Percentiles rank a stretch among this genome's conserved stretches.
These are phyloP conservation scores for Elongisporangium senticosum DNA, from an alignment of 352 stramenopile species.

Conservation along the genomic window DNA sequence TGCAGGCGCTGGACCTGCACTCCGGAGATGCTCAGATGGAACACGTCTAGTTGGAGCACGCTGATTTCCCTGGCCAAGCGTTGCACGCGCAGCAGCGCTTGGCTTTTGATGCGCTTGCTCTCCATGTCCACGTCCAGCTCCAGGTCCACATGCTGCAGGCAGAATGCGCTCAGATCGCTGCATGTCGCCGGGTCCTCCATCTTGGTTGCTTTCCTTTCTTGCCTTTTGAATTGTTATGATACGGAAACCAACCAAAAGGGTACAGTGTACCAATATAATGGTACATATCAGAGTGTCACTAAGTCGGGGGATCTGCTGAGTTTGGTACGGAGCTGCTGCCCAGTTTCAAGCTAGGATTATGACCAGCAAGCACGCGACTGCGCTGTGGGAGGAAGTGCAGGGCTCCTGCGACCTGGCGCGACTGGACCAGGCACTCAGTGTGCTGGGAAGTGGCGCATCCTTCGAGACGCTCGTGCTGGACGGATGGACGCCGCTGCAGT, in stretches of 20 bases:
- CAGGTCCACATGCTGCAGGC: slow-evolving; percentile 45
- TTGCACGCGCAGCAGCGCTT: slow-evolving; percentile 32
- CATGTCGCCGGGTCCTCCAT: slow-evolving; percentile 64
- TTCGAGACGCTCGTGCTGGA: slow-evolving; percentile 32
- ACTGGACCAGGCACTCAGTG: slow-evolving; percentile 28
- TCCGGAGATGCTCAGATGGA: slow-evolving; percentile 47
- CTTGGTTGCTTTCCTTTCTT: slow-evolving; percentile 2
- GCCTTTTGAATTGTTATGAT: slow-evolving; percentile 1
- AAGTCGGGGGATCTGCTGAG: background rate
- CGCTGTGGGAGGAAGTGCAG: slow-evolving; percentile 71
- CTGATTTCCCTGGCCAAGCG: slow-evolving; percentile 10
- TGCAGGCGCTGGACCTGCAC: slow-evolving; percentile 21
- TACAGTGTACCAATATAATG: background rate
- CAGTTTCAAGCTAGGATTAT: slow-evolving; percentile 3
- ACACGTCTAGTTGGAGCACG: slow-evolving; percentile 47
- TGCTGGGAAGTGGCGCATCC: slow-evolving; percentile 3
- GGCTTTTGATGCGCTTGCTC: slow-evolving; percentile 15
- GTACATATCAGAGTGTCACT: background rate
- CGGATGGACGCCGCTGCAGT: slow-evolving; percentile 78
- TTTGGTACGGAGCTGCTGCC: background rate
- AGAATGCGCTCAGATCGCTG: slow-evolving; percentile 37
- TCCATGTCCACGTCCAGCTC: slow-evolving; percentile 43
- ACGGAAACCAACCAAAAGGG: background rate
- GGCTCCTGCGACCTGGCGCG: slow-evolving; percentile 35
- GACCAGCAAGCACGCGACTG: slow-evolving; percentile 21